These are phyloP conservation scores for Nitzschia inconspicua DNA, from an alignment of 108 stramenopile species.

Conservation along the genomic window DNA sequence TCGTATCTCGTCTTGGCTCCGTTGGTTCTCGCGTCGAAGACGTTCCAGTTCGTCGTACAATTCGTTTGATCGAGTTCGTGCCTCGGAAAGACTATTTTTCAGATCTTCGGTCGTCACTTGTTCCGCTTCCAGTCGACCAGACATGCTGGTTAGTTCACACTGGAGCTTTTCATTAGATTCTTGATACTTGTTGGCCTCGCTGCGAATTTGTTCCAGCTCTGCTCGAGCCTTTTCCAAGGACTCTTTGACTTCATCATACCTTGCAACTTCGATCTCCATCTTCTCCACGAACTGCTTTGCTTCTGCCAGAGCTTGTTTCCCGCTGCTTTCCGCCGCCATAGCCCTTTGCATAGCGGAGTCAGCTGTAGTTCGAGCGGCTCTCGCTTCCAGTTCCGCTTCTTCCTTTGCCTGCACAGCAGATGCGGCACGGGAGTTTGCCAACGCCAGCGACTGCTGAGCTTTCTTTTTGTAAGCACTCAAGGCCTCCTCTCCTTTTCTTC, in stretches of 20 bases:
- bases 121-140: slow-evolving; percentile 24
- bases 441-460: slow-evolving; percentile 71
- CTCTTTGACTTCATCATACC: slow-evolving; percentile 33
- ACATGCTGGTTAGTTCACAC: slow-evolving; percentile 24
- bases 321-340: slow-evolving; percentile 50
- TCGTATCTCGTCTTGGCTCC: slow-evolving; percentile 27
- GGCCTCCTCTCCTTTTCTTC: slow-evolving; percentile 59
- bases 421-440: slow-evolving; percentile 74
- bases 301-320: slow-evolving; percentile 51
- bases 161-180: slow-evolving; percentile 20
- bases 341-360: slow-evolving; percentile 70
- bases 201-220: slow-evolving; percentile 29
- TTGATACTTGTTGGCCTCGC: slow-evolving; percentile 4
- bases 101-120: slow-evolving; percentile 21
- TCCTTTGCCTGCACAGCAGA: slow-evolving; percentile 80
- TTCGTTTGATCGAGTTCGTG: slow-evolving; percentile 19
- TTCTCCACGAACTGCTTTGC: slow-evolving; percentile 39
- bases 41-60: slow-evolving; percentile 40
- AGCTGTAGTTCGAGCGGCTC: slow-evolving; percentile 63
- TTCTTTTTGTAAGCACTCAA: slow-evolving; percentile 82
- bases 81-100: slow-evolving; percentile 1
- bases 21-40: slow-evolving; percentile 25
- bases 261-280: slow-evolving; percentile 33
- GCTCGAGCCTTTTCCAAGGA: slow-evolving; percentile 18
- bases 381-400: slow-evolving; percentile 83